These are phyloP conservation scores for Oryza meridionalis DNA, from an alignment of 176 grass and related monocot species.

Conservation along the genomic window DNA sequence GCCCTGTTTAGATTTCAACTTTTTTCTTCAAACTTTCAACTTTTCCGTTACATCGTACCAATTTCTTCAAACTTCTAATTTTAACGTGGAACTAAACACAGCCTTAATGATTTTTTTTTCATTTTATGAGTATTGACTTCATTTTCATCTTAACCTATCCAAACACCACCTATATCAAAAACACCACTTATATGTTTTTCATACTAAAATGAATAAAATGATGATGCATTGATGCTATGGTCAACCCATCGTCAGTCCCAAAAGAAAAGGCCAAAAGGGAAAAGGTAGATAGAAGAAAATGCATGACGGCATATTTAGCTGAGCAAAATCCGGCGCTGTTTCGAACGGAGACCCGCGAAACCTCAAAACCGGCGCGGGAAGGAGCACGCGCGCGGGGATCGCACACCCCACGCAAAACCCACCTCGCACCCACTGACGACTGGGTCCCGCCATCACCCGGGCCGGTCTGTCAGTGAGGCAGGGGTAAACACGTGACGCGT, in stretches of 20 bases:
- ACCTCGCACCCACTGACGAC: accelerated
- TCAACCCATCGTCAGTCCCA: background rate
- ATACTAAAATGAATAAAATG: too few species aligned
- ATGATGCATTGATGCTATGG: background rate
- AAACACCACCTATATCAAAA: too few species aligned
- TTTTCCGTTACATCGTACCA: too few species aligned
- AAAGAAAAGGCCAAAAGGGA: background rate
- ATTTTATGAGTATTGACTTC: too few species aligned
- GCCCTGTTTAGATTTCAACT: too few species aligned
- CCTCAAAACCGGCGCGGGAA: background rate
- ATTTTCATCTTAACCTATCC: too few species aligned
- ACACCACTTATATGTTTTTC: too few species aligned
- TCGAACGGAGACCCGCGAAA: background rate
- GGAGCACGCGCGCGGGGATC: background rate
- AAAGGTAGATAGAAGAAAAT: background rate
- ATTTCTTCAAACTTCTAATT: too few species aligned
- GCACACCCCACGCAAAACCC: background rate
- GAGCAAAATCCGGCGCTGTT: background rate
- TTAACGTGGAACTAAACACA: too few species aligned
- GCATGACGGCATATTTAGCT: background rate
- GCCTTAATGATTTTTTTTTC: too few species aligned
- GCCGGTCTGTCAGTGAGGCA: background rate
- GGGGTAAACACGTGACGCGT: accelerated
- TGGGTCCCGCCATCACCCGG: background rate
- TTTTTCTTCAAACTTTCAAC: too few species aligned